Evolutionary conservation across 2,329 filamentous ascomycete species (phyloP), one percentile per base, ranked within the genome.

Genomic region (Pestalotiopsis sp.): DNA sequence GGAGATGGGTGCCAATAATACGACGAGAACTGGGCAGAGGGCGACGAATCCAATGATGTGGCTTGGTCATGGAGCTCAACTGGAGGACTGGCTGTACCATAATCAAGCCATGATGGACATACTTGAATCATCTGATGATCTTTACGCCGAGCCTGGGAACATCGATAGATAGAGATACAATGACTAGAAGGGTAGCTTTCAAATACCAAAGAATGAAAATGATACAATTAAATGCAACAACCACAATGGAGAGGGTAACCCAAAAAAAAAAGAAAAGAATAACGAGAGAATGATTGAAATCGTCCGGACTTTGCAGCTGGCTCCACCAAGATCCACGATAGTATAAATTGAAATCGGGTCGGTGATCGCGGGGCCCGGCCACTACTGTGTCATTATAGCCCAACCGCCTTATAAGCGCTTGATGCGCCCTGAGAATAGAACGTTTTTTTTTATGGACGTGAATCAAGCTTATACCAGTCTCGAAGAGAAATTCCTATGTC

Each of bases 41-140:
- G 81, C 64, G 74, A 77, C 9, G 64, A 73, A 23, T 74, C 78
- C 68, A 72, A 49, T 9, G 69, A 17, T 61, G 63, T 14, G 68
- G 71, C n/a, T 61, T 69, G 75, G 68, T 76, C 81, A 69, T 76
- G 80, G 27, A 79, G 45, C 84, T 39, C 85, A 89, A 61, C 78
- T 91, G 69, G 87, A 87, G 2, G 89, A 90, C 70, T 92, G 90
- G 90, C 91, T 91, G 72, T 89, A 87, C 3, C 88, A 89, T 1
- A 91, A 88, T 69, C 84, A 86, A 67, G 89, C 91, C 73, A 87
- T 92, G 81, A 85, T 92, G 81, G 88, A 88, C 0, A 74, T 92
- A 68, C 77, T 92, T 75, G 90, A 92, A 52, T 52, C 45, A n/a
- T 52, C 45, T 52, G 20, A n/a, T n/a, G 31, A 36, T 36, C 31